Conservation (phyloP, 257 asterid species). For the Lycium ferocissimum region DNA sequence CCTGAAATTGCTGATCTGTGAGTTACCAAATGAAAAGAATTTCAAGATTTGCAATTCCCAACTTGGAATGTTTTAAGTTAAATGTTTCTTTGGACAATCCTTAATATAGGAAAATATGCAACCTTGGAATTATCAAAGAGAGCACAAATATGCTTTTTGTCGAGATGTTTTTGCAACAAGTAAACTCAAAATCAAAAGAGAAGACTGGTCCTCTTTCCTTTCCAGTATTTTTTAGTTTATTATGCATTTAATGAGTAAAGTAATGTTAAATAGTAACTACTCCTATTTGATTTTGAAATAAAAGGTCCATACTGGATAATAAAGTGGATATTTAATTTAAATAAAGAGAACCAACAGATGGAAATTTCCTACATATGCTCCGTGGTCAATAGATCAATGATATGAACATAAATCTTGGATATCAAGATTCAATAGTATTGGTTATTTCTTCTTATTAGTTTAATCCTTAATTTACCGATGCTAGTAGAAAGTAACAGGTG, state of each 20-base stretch:
- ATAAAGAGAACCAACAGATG: background rate
- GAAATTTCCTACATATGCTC: background rate
- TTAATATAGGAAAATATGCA: constrained; percentile 17
- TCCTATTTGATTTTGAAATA: background rate
- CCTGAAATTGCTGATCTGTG: constrained; percentile 26
- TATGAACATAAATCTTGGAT: background rate
- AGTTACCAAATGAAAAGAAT: background rate
- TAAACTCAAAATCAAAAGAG: background rate
- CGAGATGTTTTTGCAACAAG: constrained; percentile 1
- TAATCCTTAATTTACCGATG: too few relatives aligned
- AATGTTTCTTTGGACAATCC: background rate
- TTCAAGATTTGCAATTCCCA: background rate
- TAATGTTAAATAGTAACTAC: background rate
- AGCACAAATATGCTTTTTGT: background rate
- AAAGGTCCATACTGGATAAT: background rate
- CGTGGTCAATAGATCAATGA: background rate
- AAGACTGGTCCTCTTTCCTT: constrained; percentile 9
- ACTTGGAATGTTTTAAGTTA: constrained; percentile 6
- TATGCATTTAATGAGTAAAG: background rate
- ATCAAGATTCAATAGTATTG: background rate
- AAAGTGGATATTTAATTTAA: background rate
- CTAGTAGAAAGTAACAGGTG: background rate
- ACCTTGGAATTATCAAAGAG: constrained; percentile 24
- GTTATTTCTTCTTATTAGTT: too few relatives aligned
- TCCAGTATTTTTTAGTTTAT: background rate